These are phyloP conservation scores for Phytophthora crassamura DNA, from an alignment of 352 stramenopile genomes.

Conservation along the genomic window DNA sequence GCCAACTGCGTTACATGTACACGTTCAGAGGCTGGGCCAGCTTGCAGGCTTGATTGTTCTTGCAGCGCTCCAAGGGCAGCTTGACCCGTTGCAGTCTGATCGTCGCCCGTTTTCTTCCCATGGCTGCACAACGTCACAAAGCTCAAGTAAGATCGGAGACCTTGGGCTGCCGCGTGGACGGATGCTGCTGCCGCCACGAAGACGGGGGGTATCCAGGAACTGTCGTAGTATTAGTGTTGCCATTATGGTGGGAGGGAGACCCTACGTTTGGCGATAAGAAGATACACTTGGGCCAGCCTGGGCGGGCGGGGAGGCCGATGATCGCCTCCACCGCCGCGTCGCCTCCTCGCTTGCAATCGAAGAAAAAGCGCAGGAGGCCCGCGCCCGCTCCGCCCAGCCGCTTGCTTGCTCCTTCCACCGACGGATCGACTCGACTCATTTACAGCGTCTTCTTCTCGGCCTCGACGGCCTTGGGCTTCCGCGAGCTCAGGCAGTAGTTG, in stretches of 20 bases:
- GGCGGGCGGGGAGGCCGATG: slow-evolving; percentile 4
- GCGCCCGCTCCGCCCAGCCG: slow-evolving; percentile 2
- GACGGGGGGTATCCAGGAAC: slow-evolving; percentile 20
- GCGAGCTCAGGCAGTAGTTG: slow-evolving; percentile 80
- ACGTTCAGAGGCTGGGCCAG: no score
- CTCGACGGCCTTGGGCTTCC: slow-evolving; percentile 40
- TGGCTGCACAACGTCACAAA: slow-evolving; percentile 30
- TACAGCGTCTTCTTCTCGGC: slow-evolving; percentile 51
- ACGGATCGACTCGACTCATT: slow-evolving; percentile 35
- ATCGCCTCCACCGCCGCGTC: slow-evolving; percentile 2
- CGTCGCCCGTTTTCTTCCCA: slow-evolving; percentile 23
- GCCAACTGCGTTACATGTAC: no score
- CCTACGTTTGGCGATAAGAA: slow-evolving; percentile 40
- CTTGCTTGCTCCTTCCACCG: slow-evolving; percentile 34
- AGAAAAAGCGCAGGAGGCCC: slow-evolving; percentile 4
- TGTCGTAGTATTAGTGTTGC: slow-evolving; percentile 37
- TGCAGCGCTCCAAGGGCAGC: no score
- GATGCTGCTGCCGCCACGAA: background rate
- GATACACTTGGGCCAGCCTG: slow-evolving; percentile 37
- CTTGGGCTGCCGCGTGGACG: background rate
- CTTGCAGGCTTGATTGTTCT: no score
- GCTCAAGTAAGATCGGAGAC: slow-evolving; percentile 7
- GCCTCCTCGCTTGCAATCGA: slow-evolving; percentile 9
- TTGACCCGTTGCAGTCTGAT: slow-evolving; percentile 13
- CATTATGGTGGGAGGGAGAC: slow-evolving; percentile 37